Percentiles rank a stretch among this genome's conserved stretches.
Conservation (phyloP, 306 rosid genomes). For the Abrus pulchellus region DNA sequence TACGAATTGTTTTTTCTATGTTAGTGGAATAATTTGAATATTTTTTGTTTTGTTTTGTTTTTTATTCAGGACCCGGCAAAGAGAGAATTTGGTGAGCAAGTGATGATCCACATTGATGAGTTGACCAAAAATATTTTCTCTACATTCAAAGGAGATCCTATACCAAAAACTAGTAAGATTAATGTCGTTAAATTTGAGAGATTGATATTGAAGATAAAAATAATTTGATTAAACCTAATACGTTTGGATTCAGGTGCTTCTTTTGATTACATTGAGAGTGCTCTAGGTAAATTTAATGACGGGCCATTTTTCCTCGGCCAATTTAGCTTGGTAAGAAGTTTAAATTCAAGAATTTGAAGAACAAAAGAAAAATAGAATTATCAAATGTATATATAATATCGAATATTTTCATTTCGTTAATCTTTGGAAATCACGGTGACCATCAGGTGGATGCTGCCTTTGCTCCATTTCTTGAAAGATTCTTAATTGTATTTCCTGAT, state of each 20-base stretch:
- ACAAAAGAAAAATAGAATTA: too few relatives aligned
- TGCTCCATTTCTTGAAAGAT: conserved; percentile 68
- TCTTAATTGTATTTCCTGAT: conserved; percentile 54
- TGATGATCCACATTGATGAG: conserved; percentile 49
- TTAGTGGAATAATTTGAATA: too few relatives aligned
- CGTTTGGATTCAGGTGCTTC: conserved; percentile 47
- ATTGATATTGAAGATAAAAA: not conserved
- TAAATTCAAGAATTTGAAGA: not conserved
- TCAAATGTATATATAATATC: too few relatives aligned
- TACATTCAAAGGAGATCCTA: conserved; percentile 58
- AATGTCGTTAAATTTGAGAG: not conserved
- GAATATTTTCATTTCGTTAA: too few relatives aligned
- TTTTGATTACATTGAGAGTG: conserved; percentile 72
- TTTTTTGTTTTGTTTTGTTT: too few relatives aligned
- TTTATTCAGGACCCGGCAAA: conserved; percentile 61
- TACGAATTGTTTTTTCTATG: too few relatives aligned
- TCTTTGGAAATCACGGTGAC: conserved; percentile 25
- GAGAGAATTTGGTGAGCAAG: conserved; percentile 58
- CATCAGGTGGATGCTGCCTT: conserved; percentile 70
- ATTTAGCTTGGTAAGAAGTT: conserved; percentile 59
- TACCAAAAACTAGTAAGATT: conserved; percentile 55
- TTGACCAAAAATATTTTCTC: conserved; percentile 37
- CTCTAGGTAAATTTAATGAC: conserved; percentile 59
- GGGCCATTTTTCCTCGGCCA: conserved; percentile 73
- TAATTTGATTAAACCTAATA: too few relatives aligned